Percentiles rank a stretch among this genome's conserved stretches.
phyloP scores from a whole-genome alignment of 2,329 filamentous ascomycete genomes.

The Diaporthe citriasiana region DNA sequence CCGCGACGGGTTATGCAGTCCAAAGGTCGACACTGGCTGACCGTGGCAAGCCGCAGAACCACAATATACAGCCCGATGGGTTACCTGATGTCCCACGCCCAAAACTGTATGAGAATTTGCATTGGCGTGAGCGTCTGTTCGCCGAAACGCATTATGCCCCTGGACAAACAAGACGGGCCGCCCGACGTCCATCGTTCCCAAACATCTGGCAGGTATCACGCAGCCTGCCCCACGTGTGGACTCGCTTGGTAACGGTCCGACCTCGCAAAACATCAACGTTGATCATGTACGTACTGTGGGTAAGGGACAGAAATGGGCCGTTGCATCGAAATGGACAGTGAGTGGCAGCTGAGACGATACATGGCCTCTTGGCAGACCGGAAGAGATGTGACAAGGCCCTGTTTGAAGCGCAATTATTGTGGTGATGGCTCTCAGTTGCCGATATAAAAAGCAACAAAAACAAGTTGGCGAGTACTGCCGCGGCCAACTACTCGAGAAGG shows the following conservation, averaged over 20 bases:
- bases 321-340: background rate
- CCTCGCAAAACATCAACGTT: background rate
- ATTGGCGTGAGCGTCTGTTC: slow-evolving; percentile 11
- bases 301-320: background rate
- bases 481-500: background rate
- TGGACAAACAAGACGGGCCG: slow-evolving; percentile 23
- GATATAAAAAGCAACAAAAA: slow-evolving; percentile 11
- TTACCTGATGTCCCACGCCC: background rate
- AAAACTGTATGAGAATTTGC: background rate
- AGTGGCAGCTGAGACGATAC: background rate
- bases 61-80: no score
- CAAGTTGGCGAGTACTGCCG: background rate
- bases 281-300: background rate
- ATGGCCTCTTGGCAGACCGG: slow-evolving; percentile 18
- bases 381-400: background rate
- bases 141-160: slow-evolving; percentile 15
- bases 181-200: slow-evolving; percentile 7
- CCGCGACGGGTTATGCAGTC: background rate
- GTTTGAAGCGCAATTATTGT: background rate
- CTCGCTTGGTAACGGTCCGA: background rate
- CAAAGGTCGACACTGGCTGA: slow-evolving; percentile 2
- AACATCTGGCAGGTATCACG: slow-evolving; percentile 2
- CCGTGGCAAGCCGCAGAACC: background rate
- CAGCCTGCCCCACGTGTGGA: background rate
- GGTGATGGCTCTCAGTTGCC: background rate